These are phyloP conservation scores for Aureobasidium sp. DNA, from an alignment of 2,329 filamentous ascomycete genomes.

Conservation along the genomic window DNA sequence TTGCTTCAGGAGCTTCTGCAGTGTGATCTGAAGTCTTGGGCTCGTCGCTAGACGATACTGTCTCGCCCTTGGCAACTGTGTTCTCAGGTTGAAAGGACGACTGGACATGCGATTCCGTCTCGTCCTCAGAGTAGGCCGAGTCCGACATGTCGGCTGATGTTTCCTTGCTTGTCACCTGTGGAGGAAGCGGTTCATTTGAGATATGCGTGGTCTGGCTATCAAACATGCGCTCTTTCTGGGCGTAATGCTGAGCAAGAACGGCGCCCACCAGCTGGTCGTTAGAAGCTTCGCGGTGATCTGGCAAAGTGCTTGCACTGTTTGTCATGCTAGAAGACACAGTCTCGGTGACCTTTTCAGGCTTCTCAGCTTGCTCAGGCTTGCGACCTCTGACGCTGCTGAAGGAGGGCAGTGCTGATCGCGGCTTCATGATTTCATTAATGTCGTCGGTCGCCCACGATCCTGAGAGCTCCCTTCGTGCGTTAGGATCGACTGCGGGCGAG, in stretches of 20 bases:
- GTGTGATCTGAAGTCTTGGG: background rate
- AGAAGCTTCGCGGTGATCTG: conserved; percentile 45
- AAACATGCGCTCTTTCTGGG: conserved; percentile 36
- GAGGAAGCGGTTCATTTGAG: conserved; percentile 59
- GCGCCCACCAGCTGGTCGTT: conserved; percentile 45
- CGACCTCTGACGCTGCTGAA: conserved; percentile 67
- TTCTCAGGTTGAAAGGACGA: background rate
- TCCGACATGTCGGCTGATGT: conserved; percentile 33
- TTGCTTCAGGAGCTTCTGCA: background rate
- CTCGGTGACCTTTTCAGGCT: conserved; percentile 48
- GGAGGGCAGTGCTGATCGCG: conserved; percentile 64
- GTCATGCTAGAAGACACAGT: conserved; percentile 34
- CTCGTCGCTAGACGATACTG: background rate
- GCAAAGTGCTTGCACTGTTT: conserved; percentile 28
- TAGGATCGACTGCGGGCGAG: conserved; percentile 34
- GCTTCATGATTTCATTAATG: conserved; percentile 60
- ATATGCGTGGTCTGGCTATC: conserved; percentile 24
- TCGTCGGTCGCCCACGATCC: conserved; percentile 38
- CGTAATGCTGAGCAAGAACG: conserved; percentile 44
- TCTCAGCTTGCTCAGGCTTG: conserved; percentile 33
- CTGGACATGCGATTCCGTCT: background rate
- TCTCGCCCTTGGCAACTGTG: background rate
- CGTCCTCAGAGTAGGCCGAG: conserved; percentile 1
- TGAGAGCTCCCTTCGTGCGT: conserved; percentile 21
- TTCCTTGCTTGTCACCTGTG: conserved; percentile 64